Evolutionary conservation across 768 basidiomycete genomes (phyloP), one percentile per base, ranked within the genome.

Genomic region (Leucosporidium scottii): DNA sequence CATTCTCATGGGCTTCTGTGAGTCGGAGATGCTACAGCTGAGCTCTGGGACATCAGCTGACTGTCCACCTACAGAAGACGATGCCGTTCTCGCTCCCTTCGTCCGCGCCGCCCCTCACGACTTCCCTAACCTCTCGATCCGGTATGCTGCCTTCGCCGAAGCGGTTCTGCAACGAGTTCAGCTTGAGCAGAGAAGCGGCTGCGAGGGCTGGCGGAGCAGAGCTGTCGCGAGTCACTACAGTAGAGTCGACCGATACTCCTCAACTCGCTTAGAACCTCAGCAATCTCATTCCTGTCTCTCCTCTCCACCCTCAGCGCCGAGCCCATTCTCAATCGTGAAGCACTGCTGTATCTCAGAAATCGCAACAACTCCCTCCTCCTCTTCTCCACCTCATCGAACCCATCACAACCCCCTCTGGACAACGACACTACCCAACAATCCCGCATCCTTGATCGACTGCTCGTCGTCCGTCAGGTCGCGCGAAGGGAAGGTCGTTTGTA

Each of bases 401-500:
- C 20, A 4, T 65, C 61, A 76, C 30, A 55, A 13, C 25, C 39
- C 90, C 60, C 88, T 81, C 79, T 93, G 91, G 20, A 93, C 86
- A 7, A 96, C 82, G 23, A 96, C 91, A 63, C 87, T 89, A 73
- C 91, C 92, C 30, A 82, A 81, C 73, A 94, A 78, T 0, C 86
- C 85, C 2, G 90, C 90, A 20, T 80, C 82, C 74, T 87, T 81
- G 66, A 96, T 84, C 3, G 91, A 91, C 73, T 82, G 81, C 30
- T 68, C 73, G 51, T 85, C 79, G 73, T 91, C 83, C 8, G 86
- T 85, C 15, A 96, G 80, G 10, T 82, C 84, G 50, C 85, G 83
- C 76, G 84, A 89, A 3, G 93, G 93, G 82, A 96, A 96, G 9
- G 92, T 90, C 23, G 91, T 93, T 63, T 86, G 85, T 61, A 96